A percentile compares a stretch with the other conserved stretches of the same genome.
Conservation (phyloP, 2,329 filamentous ascomycete species). For the Aspergillus puulaauensis region DNA sequence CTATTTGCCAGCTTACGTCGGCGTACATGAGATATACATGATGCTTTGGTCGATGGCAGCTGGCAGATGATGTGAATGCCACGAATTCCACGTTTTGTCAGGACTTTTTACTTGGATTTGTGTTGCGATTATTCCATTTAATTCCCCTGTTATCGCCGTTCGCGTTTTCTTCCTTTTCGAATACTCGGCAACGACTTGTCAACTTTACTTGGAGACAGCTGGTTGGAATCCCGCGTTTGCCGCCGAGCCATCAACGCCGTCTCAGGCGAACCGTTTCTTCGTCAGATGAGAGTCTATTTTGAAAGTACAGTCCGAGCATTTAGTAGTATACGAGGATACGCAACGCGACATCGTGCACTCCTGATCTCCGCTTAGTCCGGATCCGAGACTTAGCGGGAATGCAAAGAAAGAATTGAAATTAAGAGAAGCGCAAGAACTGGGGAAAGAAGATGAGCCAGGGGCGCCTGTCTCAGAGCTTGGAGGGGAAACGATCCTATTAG, state of each 20-base stretch:
- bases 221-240: slow-evolving; percentile 2
- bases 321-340: neutral
- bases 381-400: neutral
- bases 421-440: neutral
- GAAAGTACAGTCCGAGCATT: neutral
- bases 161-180: neutral
- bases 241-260: neutral
- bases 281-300: neutral
- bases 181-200: neutral
- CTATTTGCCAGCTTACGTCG: slow-evolving; percentile 6
- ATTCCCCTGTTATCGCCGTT: neutral
- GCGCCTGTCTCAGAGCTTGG: slow-evolving; percentile 5
- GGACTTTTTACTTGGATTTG: neutral
- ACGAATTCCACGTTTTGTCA: neutral
- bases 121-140: neutral
- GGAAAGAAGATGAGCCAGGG: slow-evolving; percentile 4
- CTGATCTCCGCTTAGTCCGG: neutral
- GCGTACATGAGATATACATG: slow-evolving; percentile 9
- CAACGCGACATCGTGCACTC: neutral
- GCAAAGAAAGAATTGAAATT: neutral
- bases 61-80: neutral
- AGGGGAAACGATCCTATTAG: neutral
- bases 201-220: neutral
- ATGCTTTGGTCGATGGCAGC: neutral
- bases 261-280: neutral